Base-by-base conservation (phyloP, 163 green algal species). In the Scenedesmus sp. region DNA sequence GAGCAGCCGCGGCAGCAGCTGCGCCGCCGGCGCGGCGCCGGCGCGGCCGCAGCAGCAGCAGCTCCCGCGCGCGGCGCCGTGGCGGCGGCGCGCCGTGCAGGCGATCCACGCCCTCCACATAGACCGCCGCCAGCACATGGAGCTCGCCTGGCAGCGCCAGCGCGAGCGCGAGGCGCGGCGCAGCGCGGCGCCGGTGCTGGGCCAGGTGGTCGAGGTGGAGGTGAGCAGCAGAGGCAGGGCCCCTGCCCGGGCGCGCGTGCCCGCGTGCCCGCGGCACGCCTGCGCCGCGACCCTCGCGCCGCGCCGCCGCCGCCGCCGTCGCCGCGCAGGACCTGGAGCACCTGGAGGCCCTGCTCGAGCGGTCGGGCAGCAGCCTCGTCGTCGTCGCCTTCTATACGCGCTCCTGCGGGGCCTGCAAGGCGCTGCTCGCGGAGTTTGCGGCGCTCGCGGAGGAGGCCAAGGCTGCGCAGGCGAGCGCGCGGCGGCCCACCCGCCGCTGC, bases 321-420 rank as follows among this genome's bases (percentile, higher is more conserved):
- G n/a, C n/a, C n/a, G n/a, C n/a, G n/a, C 51, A 62, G n/a, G 63
- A 81, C 36, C 36, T 81, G n/a, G 74, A 74, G 63, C 74, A 81
- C 39, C 24, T 81, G 22, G 74, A 81, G 51, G 60, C 50, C 3
- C 11, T 75, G 6, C 13, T 81, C 7, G 74, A 81, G 24, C 69
- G 65, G 45, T 62, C 63, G n/a, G 74, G 74, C 50, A 75, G 29
- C 50, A 63, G 26, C 2, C 50, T 81, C 44, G 47, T 81, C 22
- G 74, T 81, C 26, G 63, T 81, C 7, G 54, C 9, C 34, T 63
- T 75, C 62, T 75, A 81, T 63, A 81, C 74, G 1, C 42, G 50
- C 17, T 81, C 74, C n/a, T 81, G 74, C 20, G 74, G 74, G 7
- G 74, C 53, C 22, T 81, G 74, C 63, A 81, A 81, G 57, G 63